phyloP scores from a whole-genome alignment of 2,329 filamentous ascomycete genomes.

The Sordariomycetes sp. region DNA sequence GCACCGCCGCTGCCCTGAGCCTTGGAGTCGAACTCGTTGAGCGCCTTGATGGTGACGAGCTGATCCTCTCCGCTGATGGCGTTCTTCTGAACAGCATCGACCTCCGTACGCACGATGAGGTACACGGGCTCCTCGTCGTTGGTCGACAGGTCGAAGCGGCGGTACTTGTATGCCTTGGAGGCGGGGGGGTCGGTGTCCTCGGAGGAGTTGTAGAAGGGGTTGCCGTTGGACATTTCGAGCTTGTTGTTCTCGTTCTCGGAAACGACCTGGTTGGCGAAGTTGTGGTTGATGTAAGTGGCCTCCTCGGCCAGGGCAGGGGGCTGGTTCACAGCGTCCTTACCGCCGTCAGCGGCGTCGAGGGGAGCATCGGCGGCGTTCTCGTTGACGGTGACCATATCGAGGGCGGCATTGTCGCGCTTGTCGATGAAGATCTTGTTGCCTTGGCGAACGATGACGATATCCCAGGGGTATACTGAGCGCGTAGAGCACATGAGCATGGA shows the following conservation, averaged over 20 bases:
- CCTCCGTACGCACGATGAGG: slow-evolving; percentile 86
- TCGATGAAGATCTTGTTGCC: slow-evolving; percentile 97
- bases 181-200: slow-evolving; percentile 91
- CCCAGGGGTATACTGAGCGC: slow-evolving; percentile 96
- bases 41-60: slow-evolving; percentile 82
- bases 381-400: slow-evolving; percentile 98
- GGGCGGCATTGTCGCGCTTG: slow-evolving; percentile 89
- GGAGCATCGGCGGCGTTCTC: slow-evolving; percentile 96
- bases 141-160: slow-evolving; percentile 88
- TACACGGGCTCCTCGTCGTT: slow-evolving; percentile 92
- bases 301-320: slow-evolving; percentile 89
- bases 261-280: slow-evolving; percentile 95
- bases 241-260: slow-evolving; percentile 70
- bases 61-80: slow-evolving; percentile 86
- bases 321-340: slow-evolving; percentile 92
- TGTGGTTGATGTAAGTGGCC: slow-evolving; percentile 99
- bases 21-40: slow-evolving; percentile 99
- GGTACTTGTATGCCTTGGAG: slow-evolving; percentile 97
- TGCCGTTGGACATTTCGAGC: slow-evolving; percentile 76
- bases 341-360: slow-evolving; percentile 81
- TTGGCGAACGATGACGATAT: slow-evolving; percentile 87
- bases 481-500: slow-evolving; percentile 99
- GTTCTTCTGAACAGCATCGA: slow-evolving; percentile 95
- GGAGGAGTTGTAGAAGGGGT: slow-evolving; percentile 93
- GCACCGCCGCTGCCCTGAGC: slow-evolving; percentile 91